Evolutionary conservation across 1,284 basidiomycete species (phyloP).

Genomic region (Malassezia obtusa): DNA sequence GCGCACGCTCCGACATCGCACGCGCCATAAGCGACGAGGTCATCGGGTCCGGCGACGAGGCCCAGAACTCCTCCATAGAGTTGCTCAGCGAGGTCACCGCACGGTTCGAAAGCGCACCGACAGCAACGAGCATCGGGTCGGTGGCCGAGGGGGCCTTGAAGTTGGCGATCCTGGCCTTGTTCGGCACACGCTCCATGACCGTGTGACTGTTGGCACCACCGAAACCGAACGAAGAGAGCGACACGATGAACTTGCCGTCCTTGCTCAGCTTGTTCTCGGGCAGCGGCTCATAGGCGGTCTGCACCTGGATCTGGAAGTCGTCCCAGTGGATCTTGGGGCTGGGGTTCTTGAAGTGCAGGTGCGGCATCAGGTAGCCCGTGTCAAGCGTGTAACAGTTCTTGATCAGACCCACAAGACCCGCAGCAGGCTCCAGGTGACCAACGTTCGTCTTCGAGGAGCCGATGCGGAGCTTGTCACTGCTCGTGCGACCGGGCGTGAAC

Average conservation of each 20-base stretch:
- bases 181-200: conserved; percentile 20
- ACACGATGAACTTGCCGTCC: conserved; percentile 18
- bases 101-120: conserved; percentile 19
- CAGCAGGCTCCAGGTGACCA: conserved; percentile 20
- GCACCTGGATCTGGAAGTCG: conserved; percentile 16
- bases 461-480: conserved; percentile 14
- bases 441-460: conserved; percentile 24
- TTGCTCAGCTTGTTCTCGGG: conserved; percentile 14
- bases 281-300: conserved; percentile 10
- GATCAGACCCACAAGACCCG: conserved; percentile 19
- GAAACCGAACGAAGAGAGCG: conserved; percentile 19
- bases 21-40: conserved; percentile 13
- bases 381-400: conserved; percentile 18
- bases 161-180: neutral
- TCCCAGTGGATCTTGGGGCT: conserved; percentile 18
- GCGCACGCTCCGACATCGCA: conserved; percentile 17
- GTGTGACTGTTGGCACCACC: conserved; percentile 23
- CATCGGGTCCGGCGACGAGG: neutral
- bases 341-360: conserved; percentile 16
- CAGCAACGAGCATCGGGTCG: conserved; percentile 15
- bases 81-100: conserved; percentile 11
- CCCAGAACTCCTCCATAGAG: conserved; percentile 8
- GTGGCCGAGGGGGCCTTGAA: neutral
- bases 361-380: conserved; percentile 12
- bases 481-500: conserved; percentile 10